Conservation (phyloP, 805 yeast species). For the Huiozyma naganishii region DNA sequence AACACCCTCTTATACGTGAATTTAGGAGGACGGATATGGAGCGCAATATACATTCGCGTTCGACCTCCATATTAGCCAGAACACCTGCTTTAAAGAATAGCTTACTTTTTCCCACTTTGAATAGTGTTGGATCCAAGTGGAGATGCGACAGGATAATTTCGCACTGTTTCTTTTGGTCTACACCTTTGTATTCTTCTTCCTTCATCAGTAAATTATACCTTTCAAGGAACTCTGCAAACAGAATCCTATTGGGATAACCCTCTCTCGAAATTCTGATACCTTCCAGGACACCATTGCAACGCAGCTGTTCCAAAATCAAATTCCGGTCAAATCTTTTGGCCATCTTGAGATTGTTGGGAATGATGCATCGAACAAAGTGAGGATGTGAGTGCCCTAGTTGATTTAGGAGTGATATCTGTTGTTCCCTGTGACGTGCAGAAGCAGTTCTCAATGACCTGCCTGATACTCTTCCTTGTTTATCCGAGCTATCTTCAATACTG, state of each 20-base stretch:
- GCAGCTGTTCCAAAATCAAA: conserved; percentile 74
- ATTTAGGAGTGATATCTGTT: conserved; percentile 56
- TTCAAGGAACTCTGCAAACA: conserved; percentile 66
- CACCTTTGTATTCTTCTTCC: conserved; percentile 24
- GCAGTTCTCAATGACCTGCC: conserved; percentile 41
- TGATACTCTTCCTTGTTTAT: conserved; percentile 4
- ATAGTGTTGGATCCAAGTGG: conserved; percentile 61
- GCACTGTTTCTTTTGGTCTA: conserved; percentile 33
- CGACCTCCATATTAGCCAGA: conserved; percentile 75
- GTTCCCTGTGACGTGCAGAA: conserved; percentile 82
- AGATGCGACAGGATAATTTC: conserved; percentile 56
- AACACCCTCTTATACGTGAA: conserved; percentile 52
- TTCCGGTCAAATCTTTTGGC: conserved; percentile 63
- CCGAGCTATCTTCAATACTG: conserved; percentile 1
- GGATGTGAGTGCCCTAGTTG: conserved; percentile 79
- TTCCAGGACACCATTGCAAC: conserved; percentile 96
- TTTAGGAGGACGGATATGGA: conserved; percentile 50
- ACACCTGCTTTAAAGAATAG: conserved; percentile 95
- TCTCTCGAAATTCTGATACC: conserved; percentile 96
- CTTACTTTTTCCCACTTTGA: conserved; percentile 86
- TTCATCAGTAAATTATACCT: conserved; percentile 61
- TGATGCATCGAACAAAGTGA: conserved; percentile 90
- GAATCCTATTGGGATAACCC: conserved; percentile 89
- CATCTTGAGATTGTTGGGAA: conserved; percentile 72
- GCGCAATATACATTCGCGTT: conserved; percentile 56